Evolutionary conservation across 1,284 basidiomycete genomes (phyloP).

Genomic region (Marasmius oreades): DNA sequence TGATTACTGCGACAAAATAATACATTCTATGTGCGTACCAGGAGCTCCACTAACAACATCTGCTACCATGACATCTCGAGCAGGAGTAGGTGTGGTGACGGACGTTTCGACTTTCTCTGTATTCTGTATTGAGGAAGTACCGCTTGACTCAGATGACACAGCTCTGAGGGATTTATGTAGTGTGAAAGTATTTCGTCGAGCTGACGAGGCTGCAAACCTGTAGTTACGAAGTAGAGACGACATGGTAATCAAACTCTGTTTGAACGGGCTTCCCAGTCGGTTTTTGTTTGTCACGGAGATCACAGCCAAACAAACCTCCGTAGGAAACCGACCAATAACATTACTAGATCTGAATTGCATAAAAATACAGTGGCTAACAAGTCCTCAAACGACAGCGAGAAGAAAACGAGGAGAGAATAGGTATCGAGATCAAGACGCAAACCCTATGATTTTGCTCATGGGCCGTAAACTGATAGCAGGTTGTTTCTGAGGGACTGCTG

Average conservation of each 20-base stretch:
- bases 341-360: no score
- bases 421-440: constrained; percentile 25
- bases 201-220: neutral
- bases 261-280: constrained; percentile 15
- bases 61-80: constrained; percentile 65
- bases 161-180: neutral
- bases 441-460: constrained; percentile 59
- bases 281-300: neutral
- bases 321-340: no score
- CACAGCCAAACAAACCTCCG: neutral
- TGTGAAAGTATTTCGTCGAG: neutral
- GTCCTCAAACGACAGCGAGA: neutral
- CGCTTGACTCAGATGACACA: constrained; percentile 19
- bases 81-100: constrained; percentile 33
- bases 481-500: constrained; percentile 35
- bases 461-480: constrained; percentile 58
- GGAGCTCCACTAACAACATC: constrained; percentile 80
- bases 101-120: constrained; percentile 20
- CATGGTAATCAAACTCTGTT: constrained; percentile 1
- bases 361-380: neutral
- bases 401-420: neutral
- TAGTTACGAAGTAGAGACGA: constrained; percentile 15
- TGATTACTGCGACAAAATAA: neutral
- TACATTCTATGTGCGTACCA: constrained; percentile 37
- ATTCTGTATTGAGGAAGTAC: constrained; percentile 18